These are phyloP conservation scores for Annulohypoxylon stygium DNA, from an alignment of 495 filamentous ascomycete species.

Conservation along the genomic window DNA sequence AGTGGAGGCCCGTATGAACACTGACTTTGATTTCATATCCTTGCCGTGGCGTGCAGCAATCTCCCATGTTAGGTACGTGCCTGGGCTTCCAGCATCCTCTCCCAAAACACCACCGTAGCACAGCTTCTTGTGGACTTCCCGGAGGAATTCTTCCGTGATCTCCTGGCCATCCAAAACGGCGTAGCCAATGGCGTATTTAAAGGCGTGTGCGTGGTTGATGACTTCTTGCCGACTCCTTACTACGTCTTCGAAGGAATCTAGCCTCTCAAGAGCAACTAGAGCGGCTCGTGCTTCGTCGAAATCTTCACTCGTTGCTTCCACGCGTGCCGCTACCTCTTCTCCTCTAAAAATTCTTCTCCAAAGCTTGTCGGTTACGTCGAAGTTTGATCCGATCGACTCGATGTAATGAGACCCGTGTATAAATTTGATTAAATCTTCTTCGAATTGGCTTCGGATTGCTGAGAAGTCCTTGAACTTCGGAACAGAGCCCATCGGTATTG, in stretches of 20 bases:
- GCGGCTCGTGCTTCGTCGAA: slow-evolving; percentile 18
- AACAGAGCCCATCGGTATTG: not conserved
- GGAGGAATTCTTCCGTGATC: slow-evolving; percentile 51
- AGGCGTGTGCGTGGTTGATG: slow-evolving; percentile 54
- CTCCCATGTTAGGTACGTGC: slow-evolving; percentile 42
- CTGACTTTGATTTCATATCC: slow-evolving; percentile 47
- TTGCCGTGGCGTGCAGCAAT: slow-evolving; percentile 44
- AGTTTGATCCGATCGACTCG: slow-evolving; percentile 42
- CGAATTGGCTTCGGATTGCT: not conserved
- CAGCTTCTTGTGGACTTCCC: slow-evolving; percentile 51
- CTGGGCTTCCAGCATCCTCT: slow-evolving; percentile 38
- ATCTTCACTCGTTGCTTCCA: slow-evolving; percentile 33
- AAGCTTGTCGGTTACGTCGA: slow-evolving; percentile 39
- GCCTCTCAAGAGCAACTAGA: slow-evolving; percentile 17
- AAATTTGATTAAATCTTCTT: slow-evolving; percentile 28
- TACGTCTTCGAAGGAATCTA: slow-evolving; percentile 28
- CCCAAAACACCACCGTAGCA: slow-evolving; percentile 28
- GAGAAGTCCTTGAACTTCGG: not conserved
- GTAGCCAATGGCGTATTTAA: slow-evolving; percentile 45
- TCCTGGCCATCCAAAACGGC: slow-evolving; percentile 40
- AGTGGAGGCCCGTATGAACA: slow-evolving; percentile 41
- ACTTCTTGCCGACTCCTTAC: slow-evolving; percentile 49
- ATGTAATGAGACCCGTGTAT: slow-evolving; percentile 53
- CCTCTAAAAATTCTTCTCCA: slow-evolving; percentile 36
- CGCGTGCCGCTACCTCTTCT: slow-evolving; percentile 13